These are phyloP conservation scores for Saccharomycopsis hybrid DNA, from an alignment of 1,139 yeast species.

Conservation along the genomic window DNA sequence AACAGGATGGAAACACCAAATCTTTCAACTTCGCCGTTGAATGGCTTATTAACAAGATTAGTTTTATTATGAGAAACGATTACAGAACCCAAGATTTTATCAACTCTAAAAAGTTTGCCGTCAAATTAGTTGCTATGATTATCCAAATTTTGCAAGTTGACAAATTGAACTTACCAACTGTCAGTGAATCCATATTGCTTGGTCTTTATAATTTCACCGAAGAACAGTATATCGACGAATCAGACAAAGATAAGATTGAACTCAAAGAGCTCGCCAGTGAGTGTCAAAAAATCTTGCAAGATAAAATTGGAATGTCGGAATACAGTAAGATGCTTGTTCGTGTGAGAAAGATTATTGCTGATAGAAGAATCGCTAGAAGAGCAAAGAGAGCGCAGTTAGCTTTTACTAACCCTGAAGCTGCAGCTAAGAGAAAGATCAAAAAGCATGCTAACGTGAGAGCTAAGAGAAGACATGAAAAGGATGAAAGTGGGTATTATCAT, in stretches of 20 bases:
- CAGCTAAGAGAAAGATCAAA: slow-evolving; percentile 69
- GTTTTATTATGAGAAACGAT: slow-evolving; percentile 63
- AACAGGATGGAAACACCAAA: slow-evolving; percentile 25
- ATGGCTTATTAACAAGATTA: slow-evolving; percentile 55
- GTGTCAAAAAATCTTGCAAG: slow-evolving; percentile 61
- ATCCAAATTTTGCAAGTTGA: slow-evolving; percentile 43
- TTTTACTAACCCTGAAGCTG: slow-evolving; percentile 70
- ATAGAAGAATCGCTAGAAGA: slow-evolving; percentile 69
- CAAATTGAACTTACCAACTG: slow-evolving; percentile 29
- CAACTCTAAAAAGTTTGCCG: slow-evolving; percentile 58
- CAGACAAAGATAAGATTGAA: slow-evolving; percentile 40
- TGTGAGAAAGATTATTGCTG: slow-evolving; percentile 54
- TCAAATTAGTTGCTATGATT: slow-evolving; percentile 53
- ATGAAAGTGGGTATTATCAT: slow-evolving; percentile 70
- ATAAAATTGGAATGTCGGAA: slow-evolving; percentile 65
- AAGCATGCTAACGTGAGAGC: slow-evolving; percentile 73
- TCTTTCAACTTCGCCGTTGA: slow-evolving; percentile 43
- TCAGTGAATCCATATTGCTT: slow-evolving; percentile 46
- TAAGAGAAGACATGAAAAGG: slow-evolving; percentile 67
- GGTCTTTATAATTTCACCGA: slow-evolving; percentile 54
- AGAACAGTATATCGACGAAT: slow-evolving; percentile 35
- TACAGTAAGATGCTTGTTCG: slow-evolving; percentile 59
- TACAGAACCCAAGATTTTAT: slow-evolving; percentile 44
- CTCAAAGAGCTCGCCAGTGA: slow-evolving; percentile 57
- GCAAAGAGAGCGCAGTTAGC: slow-evolving; percentile 73